phyloP scores from a whole-genome alignment of 2,329 filamentous ascomycete genomes.

The Pleomassaria siparia region DNA sequence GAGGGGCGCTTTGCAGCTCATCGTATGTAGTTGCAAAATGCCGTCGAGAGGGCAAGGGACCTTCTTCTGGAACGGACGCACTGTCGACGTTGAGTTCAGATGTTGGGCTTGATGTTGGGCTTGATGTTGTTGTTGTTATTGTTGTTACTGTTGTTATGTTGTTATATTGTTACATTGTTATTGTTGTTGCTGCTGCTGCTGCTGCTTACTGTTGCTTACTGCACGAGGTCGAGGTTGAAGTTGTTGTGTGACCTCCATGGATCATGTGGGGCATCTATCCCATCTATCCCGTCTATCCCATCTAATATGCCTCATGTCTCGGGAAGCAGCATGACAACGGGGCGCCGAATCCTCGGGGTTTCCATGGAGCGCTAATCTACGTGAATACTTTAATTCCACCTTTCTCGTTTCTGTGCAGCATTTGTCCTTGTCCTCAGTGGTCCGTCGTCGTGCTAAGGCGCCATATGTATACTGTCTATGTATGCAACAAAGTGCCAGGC shows the following conservation, averaged over 20 bases:
- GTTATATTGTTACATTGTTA: too few relatives aligned
- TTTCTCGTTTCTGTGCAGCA: constrained; percentile 5
- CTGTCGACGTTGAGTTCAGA: too few relatives aligned
- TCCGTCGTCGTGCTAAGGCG: constrained; percentile 3
- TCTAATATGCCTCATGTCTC: background rate
- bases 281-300: too few relatives aligned
- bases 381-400: constrained; percentile 25
- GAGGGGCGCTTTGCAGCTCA: too few relatives aligned
- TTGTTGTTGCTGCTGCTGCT: constrained; percentile 6
- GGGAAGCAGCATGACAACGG: constrained; percentile 2
- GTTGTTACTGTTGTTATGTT: too few relatives aligned
- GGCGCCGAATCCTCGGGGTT: constrained; percentile 6
- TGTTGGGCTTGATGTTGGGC: too few relatives aligned
- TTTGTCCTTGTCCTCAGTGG: constrained; percentile 7
- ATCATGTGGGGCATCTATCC: constrained; percentile 6
- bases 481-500: background rate
- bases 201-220: background rate
- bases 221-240: background rate
- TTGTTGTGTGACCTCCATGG: background rate
- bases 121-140: too few relatives aligned
- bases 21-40: too few relatives aligned
- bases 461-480: too few relatives aligned
- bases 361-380: constrained; percentile 29
- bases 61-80: too few relatives aligned
- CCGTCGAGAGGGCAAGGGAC: too few relatives aligned